Conservation (phyloP, 371 early-diverging fungal species). For the Syncephalastrum monosporum region DNA sequence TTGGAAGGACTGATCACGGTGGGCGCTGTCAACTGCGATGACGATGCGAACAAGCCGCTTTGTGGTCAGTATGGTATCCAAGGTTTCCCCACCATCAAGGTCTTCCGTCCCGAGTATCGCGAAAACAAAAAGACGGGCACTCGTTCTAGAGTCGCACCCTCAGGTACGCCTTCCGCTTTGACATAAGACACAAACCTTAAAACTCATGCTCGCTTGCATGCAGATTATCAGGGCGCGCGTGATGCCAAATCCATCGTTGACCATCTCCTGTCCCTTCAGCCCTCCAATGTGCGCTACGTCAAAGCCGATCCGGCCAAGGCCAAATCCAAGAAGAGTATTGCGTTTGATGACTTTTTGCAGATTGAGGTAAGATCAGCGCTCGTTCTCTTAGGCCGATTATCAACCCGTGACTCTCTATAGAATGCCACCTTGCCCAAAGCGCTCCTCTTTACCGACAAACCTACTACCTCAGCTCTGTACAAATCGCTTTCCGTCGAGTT, state of each 20-base stretch:
- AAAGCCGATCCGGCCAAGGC: conserved; percentile 49
- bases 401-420: conserved; percentile 8
- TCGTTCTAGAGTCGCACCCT: conserved; percentile 42
- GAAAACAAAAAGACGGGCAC: conserved; percentile 52
- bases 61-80: conserved; percentile 79
- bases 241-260: conserved; percentile 77
- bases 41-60: conserved; percentile 67
- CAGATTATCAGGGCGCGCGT: conserved; percentile 86
- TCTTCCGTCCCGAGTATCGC: conserved; percentile 59
- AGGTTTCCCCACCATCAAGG: conserved; percentile 95
- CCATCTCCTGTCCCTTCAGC: conserved; percentile 59
- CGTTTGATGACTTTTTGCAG: conserved; percentile 53
- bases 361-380: conserved; percentile 42
- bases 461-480: conserved; percentile 73
- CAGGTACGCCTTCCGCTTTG: conserved; percentile 25
- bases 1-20: conserved; percentile 80
- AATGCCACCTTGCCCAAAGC: conserved; percentile 60
- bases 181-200: background rate
- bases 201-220: background rate
- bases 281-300: conserved; percentile 54
- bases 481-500: conserved; percentile 84
- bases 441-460: conserved; percentile 76
- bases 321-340: conserved; percentile 53
- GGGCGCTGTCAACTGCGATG: conserved; percentile 90
- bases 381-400: conserved; percentile 3